Base-by-base conservation (phyloP, 352 stramenopile species). In the Pythium scleroteichum region DNA sequence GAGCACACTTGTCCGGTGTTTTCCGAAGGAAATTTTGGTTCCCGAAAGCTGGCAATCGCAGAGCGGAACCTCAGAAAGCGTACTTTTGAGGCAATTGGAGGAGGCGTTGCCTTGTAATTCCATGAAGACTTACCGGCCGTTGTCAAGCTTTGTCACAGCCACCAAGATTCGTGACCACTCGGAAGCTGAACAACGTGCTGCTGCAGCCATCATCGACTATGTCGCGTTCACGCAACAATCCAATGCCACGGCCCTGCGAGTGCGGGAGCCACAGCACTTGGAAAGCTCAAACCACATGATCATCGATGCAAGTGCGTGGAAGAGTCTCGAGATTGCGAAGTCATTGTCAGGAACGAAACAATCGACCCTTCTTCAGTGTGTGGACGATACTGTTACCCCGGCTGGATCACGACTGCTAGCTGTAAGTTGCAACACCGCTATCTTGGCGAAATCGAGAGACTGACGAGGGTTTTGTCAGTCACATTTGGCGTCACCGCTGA, bases 271-370 rank as follows among this genome's bases (percentile, higher is more conserved):
- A 13, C 56, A 85, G 48, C 78, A 90, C 53, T 68, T 92, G 22
- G 77, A 88, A 53, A 83, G 69, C 22, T 82, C 74, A 0, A 76
- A 88, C 46, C 78, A 88, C 57, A 92, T 92, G 82, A 84, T 92
- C 58, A 90, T 92, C 41, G 82, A 92, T 40, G 57, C 75, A 0
- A 92, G 82, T 23, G 82, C 82, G 6, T 92, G 82, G 82, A 77
- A 76, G 59, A 75, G 78, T 0, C 77, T 92, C 2, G 82, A 92
- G 29, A 60, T 92, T n/a, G 62, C 75, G 0, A 89, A 87, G 53
- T 87, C 76, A 14, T 62, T 85, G 2, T 69, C 63, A 23, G 80
- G 75, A 14, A 81, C 69, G n/a, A 92, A 87, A 58, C 60, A 61
- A 10, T 74, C 74, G 4, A 92, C 75, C 75, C 57, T 92, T 3